These are phyloP conservation scores for Vairimorpha apis DNA, from an alignment of 371 early-diverging fungal species.

Conservation along the genomic window DNA sequence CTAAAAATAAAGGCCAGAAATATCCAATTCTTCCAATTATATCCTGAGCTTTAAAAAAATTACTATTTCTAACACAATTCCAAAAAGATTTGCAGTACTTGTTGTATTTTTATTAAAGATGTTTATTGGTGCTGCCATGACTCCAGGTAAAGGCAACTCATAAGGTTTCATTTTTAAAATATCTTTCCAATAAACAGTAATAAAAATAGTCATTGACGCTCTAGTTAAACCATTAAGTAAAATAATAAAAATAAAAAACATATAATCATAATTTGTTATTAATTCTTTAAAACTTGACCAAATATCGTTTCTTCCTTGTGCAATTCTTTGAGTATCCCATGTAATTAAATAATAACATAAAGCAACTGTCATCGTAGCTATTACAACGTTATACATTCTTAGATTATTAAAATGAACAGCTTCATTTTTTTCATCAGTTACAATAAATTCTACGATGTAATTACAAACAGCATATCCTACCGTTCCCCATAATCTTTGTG, in stretches of 20 bases:
- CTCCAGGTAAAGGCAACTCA: conserved; percentile 35
- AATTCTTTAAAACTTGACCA: conserved; percentile 45
- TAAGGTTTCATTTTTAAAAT: conserved; percentile 57
- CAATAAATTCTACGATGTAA: conserved; percentile 45
- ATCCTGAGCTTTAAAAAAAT: conserved; percentile 54
- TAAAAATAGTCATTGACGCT: conserved; percentile 61
- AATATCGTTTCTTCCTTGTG: conserved; percentile 13
- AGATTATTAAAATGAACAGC: conserved; percentile 49
- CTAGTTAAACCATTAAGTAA: conserved; percentile 64
- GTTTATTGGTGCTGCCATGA: conserved; percentile 17
- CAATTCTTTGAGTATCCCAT: not conserved
- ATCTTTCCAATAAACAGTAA: conserved; percentile 54
- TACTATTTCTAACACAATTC: conserved; percentile 61
- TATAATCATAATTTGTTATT: conserved; percentile 55
- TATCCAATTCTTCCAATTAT: conserved; percentile 55
- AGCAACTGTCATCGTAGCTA: conserved; percentile 22
- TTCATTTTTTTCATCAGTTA: conserved; percentile 3
- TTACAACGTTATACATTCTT: conserved; percentile 39
- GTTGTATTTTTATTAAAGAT: conserved; percentile 56
- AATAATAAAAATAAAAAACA: conserved; percentile 64
- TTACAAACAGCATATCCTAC: conserved; percentile 58
- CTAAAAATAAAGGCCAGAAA: conserved; percentile 63
- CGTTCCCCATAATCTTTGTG: conserved; percentile 63
- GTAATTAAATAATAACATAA: conserved; percentile 33
- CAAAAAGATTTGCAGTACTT: conserved; percentile 58